A percentile compares a stretch with the other conserved stretches of the same genome.
phyloP scores from a whole-genome alignment of 257 asterid genomes.

The Nyctanthes arbortristis region DNA sequence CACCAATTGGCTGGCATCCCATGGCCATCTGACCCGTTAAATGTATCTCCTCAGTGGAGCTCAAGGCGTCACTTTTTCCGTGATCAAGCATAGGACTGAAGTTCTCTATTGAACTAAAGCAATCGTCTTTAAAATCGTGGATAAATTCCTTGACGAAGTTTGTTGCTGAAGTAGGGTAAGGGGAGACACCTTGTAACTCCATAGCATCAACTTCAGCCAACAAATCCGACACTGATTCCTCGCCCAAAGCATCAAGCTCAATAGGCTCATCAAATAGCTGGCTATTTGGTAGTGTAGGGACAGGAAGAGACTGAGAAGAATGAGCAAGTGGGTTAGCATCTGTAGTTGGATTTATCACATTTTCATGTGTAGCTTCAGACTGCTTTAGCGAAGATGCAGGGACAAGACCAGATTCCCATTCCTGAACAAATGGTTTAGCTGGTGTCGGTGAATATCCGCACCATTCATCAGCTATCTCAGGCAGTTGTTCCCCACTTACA shows the following conservation, averaged over 20 bases:
- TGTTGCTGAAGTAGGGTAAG: slow-evolving; percentile 57
- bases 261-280: slow-evolving; percentile 56
- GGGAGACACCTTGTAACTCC: slow-evolving; percentile 48
- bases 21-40: slow-evolving; percentile 27
- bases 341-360: slow-evolving; percentile 29
- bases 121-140: slow-evolving; percentile 48
- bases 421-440: slow-evolving; percentile 44
- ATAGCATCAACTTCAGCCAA: slow-evolving; percentile 83
- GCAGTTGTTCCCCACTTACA: slow-evolving; percentile 47
- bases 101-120: slow-evolving; percentile 61
- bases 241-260: slow-evolving; percentile 70
- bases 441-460: slow-evolving; percentile 58
- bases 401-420: slow-evolving; percentile 50
- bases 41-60: slow-evolving; percentile 47
- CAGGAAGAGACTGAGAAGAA: slow-evolving; percentile 41
- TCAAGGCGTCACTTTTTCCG: slow-evolving; percentile 42
- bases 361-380: slow-evolving; percentile 39
- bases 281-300: slow-evolving; percentile 49
- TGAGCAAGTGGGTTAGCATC: slow-evolving; percentile 30
- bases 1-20: slow-evolving; percentile 23
- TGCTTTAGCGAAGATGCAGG: slow-evolving; percentile 43
- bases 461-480: slow-evolving; percentile 55
- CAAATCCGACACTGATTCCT: slow-evolving; percentile 74
- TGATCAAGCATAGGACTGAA: slow-evolving; percentile 38
- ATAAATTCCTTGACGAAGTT: slow-evolving; percentile 50